These are phyloP conservation scores for Phytophthora agathidicida DNA, from an alignment of 352 stramenopile species.

Conservation along the genomic window DNA sequence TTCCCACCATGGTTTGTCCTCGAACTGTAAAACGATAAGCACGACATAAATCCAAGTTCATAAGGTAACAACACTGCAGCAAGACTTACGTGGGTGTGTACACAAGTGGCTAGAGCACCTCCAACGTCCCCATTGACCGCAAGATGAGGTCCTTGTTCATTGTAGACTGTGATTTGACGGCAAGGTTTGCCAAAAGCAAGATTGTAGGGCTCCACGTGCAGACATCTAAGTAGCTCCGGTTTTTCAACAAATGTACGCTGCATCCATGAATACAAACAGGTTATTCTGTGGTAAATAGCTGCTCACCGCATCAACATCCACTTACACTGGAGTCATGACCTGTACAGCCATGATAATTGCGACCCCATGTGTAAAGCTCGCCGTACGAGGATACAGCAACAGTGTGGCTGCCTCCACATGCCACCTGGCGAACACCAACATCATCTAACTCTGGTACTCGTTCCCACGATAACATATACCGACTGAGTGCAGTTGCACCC, in stretches of 20 bases:
- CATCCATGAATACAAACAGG: slow-evolving; percentile 1
- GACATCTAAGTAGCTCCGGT: slow-evolving; percentile 73
- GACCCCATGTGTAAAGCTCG: slow-evolving; percentile 94
- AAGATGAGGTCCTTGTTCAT: slow-evolving; percentile 78
- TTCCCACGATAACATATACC: slow-evolving; percentile 79
- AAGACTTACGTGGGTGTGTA: slow-evolving; percentile 83
- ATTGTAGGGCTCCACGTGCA: slow-evolving; percentile 91
- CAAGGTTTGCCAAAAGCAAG: slow-evolving; percentile 80
- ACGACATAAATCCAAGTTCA: neutral
- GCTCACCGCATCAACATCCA: too few species aligned
- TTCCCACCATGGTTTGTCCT: slow-evolving; percentile 94
- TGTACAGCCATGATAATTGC: slow-evolving; percentile 91
- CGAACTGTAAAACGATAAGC: slow-evolving; percentile 47
- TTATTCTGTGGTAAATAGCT: too few species aligned
- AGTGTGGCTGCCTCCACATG: slow-evolving; percentile 90
- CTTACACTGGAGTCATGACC: slow-evolving; percentile 65
- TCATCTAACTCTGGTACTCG: slow-evolving; percentile 56
- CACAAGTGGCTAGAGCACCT: slow-evolving; percentile 75
- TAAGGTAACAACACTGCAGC: neutral
- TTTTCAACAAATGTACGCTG: slow-evolving; percentile 73
- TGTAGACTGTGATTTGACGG: slow-evolving; percentile 92
- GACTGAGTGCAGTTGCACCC: slow-evolving; percentile 80
- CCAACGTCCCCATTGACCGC: slow-evolving; percentile 86
- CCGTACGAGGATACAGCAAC: slow-evolving; percentile 88
- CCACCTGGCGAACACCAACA: slow-evolving; percentile 70